These are phyloP conservation scores for Hyphodiscus hymeniophilus DNA, from an alignment of 495 filamentous ascomycete genomes.

Conservation along the genomic window DNA sequence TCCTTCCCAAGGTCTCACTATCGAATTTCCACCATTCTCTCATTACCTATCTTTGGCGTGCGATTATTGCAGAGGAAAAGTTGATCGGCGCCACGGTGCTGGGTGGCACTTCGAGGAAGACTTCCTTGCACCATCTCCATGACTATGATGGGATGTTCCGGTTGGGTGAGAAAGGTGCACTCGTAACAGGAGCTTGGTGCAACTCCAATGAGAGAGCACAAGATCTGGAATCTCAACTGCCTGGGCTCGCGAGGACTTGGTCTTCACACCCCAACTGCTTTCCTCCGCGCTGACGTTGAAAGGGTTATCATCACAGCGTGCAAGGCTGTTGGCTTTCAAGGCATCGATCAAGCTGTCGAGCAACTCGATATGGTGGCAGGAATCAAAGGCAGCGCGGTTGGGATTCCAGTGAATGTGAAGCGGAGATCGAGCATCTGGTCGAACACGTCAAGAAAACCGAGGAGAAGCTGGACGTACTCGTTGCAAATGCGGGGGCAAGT, in stretches of 20 bases:
- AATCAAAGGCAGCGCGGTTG: constrained; percentile 29
- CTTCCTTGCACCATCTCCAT: constrained; percentile 13
- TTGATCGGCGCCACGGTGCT: constrained; percentile 6
- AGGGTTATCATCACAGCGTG: constrained; percentile 33
- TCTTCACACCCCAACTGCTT: constrained; percentile 34
- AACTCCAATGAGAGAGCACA: neutral
- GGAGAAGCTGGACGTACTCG: constrained; percentile 30
- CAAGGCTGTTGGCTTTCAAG: constrained; percentile 24
- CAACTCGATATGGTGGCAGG: constrained; percentile 30
- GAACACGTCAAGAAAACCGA: constrained; percentile 27
- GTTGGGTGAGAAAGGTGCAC: constrained; percentile 34
- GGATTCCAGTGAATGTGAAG: constrained; percentile 34
- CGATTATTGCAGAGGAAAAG: constrained; percentile 13
- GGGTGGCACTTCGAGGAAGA: neutral
- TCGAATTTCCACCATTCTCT: neutral
- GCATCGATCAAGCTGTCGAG: constrained; percentile 30
- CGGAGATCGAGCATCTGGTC: constrained; percentile 30
- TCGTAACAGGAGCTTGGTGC: constrained; percentile 29
- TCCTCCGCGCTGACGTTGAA: constrained; percentile 31
- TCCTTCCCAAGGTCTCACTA: neutral
- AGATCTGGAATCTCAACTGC: neutral
- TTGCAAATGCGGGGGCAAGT: constrained; percentile 35
- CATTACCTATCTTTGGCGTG: constrained; percentile 40
- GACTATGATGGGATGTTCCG: constrained; percentile 29
- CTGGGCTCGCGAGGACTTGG: constrained; percentile 30